A percentile compares a stretch with the other conserved stretches of the same genome.
These are phyloP conservation scores for Colletotrichum camelliae DNA, from an alignment of 2,329 filamentous ascomycete genomes.

Conservation along the genomic window DNA sequence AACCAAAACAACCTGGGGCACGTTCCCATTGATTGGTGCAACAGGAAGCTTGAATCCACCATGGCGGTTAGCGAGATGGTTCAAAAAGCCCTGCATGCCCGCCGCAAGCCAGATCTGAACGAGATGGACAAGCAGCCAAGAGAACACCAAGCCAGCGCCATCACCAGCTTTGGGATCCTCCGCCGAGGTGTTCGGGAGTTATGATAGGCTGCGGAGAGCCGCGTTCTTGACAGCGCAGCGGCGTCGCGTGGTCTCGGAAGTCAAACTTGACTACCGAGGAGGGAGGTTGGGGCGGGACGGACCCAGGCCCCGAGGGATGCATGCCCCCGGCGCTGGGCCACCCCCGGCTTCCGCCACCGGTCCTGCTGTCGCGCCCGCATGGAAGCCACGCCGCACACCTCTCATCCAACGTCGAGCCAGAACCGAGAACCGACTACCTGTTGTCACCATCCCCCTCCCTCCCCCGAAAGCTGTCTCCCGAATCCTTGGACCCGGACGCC, in stretches of 20 bases:
- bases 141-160: neutral
- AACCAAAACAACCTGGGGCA: neutral
- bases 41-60: neutral
- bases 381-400: neutral
- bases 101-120: neutral
- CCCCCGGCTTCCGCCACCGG: neutral
- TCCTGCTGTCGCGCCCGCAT: neutral
- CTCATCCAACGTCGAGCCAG: neutral
- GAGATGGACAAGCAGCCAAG: constrained; percentile 10
- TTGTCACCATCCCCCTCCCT: accelerated
- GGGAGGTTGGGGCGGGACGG: constrained; percentile 5
- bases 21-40: neutral
- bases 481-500: neutral
- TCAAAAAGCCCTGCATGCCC: neutral
- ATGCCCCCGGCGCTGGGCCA: neutral
- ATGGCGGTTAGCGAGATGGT: neutral
- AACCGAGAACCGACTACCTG: neutral
- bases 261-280: constrained; percentile 23
- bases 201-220: constrained; percentile 1
- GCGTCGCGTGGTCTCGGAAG: constrained; percentile 19
- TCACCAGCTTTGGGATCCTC: neutral
- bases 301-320: neutral
- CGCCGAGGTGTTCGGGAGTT: neutral
- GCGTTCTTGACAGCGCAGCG: constrained; percentile 13
- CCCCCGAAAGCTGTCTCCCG: neutral